Evolutionary conservation across 2,329 filamentous ascomycete genomes (phyloP).

Genomic region (Penicillium sp.): DNA sequence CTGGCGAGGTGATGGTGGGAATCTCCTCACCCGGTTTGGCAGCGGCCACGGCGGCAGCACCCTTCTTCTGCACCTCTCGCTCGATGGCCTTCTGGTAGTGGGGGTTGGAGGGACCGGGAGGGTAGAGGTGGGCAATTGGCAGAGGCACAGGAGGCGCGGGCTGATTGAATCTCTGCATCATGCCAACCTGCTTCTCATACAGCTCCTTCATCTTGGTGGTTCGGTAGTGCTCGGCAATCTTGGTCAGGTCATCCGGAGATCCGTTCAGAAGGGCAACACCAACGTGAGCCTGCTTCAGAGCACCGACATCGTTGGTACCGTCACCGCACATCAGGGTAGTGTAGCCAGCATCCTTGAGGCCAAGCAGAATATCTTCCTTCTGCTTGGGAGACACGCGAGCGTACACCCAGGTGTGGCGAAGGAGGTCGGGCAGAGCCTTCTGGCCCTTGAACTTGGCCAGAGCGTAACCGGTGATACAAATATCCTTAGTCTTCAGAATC

Average conservation of each 20-base stretch:
- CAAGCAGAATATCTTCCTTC: conserved; percentile 97
- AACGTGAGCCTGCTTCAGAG: conserved; percentile 95
- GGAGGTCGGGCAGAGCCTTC: conserved; percentile 69
- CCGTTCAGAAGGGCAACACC: conserved; percentile 95
- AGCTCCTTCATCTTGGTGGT: conserved; percentile 98
- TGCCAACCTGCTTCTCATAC: conserved; percentile 88
- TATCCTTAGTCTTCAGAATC: conserved; percentile 81
- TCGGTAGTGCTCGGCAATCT: conserved; percentile 88
- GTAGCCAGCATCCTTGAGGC: conserved; percentile 93
- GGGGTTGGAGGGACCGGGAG: conserved; percentile 86
- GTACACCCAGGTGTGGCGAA: conserved; percentile 95
- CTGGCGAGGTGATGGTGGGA: conserved; percentile 66
- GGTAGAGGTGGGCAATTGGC: conserved; percentile 90
- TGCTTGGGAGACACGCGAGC: conserved; percentile 97
- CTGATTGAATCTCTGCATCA: conserved; percentile 96
- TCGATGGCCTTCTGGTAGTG: conserved; percentile 90
- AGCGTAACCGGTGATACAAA: conserved; percentile 94
- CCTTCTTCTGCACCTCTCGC: conserved; percentile 78
- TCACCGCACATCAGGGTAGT: conserved; percentile 99
- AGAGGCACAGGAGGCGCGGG: conserved; percentile 87
- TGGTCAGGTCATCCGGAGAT: conserved; percentile 82
- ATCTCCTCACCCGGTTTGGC: conserved; percentile 55
- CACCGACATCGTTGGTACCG: conserved; percentile 96
- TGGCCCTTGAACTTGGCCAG: conserved; percentile 84
- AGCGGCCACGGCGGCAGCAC: conserved; percentile 55